Evolutionary conservation across 495 filamentous ascomycete genomes (phyloP), one percentile per base, ranked within the genome.

Genomic region (Penicillium silybi): DNA sequence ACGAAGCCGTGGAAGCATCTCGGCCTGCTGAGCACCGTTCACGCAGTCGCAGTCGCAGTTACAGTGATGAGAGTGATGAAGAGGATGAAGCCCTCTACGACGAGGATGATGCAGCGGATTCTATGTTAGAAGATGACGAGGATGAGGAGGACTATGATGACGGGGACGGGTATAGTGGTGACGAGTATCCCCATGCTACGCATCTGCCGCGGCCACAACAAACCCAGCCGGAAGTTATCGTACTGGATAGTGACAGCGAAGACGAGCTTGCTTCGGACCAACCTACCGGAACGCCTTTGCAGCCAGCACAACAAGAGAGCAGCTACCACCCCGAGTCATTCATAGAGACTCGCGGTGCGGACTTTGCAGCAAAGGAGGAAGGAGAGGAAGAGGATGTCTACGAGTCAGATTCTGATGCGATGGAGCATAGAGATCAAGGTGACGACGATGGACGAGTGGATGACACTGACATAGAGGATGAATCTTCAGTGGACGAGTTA

Each of bases 201-300:
- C 34, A 42, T 18, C 25, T 45, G 25, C 27, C 63, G 3, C 37
- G 18, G 9, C 32, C 35, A 27, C 35, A 48, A 16, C 15, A 40
- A 32, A 4, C 57, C n/a, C 59, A 63, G 9, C 62, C 60, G 8
- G 75, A 69, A 60, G 59, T 75, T 35, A 76, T 74, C 48, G 64
- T 71, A 6, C 39, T 75, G 20, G 74, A 76, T 39, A 73, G 70
- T 54, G 72, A 76, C 41, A 74, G 68, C 46, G 70, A 75, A 25
- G 70, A 73, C 35, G 74, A 76, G 41, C 47, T 54, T 35, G 51
- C 58, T 20, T 44, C 61, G 15, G 41, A 56, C 20, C 29, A 39
- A 9, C 50, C 48, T 29, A 41, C 38, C 37, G 4, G 37, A 3
- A 16, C 45, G 5, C 45, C 39, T 13, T 32, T 9, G 10, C 47